Conservation (phyloP, 177 flowering plant species). For the Vitis hybrid region DNA sequence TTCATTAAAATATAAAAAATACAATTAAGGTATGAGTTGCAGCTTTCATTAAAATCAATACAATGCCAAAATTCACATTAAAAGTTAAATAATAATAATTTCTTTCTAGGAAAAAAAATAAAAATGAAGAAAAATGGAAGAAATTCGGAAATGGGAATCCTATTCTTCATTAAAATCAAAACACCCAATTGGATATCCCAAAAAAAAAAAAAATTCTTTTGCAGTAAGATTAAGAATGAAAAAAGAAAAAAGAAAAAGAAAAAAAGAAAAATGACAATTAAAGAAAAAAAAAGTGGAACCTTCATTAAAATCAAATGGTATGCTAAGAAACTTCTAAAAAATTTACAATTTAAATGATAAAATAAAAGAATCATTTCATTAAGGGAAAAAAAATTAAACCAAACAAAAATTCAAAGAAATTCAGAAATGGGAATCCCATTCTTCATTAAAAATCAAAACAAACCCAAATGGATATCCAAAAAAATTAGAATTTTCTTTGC, state of each 20-base stretch:
- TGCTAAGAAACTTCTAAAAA: too few relatives aligned
- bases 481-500: background rate
- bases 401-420: background rate
- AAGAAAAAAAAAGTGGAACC: background rate
- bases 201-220: background rate
- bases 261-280: conserved; percentile 2
- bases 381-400: too few relatives aligned
- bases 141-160: background rate
- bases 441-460: background rate
- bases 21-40: too few relatives aligned
- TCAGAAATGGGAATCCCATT: background rate
- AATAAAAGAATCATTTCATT: too few relatives aligned
- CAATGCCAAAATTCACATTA: too few relatives aligned
- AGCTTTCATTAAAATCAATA: too few relatives aligned
- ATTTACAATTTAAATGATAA: too few relatives aligned
- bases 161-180: background rate
- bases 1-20: too few relatives aligned
- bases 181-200: background rate
- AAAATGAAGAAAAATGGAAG: background rate
- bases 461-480: background rate
- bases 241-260: background rate
- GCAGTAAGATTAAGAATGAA: too few relatives aligned
- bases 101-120: too few relatives aligned
- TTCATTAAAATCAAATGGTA: too few relatives aligned
- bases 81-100: too few relatives aligned